Evolutionary conservation across 1,284 basidiomycete species (phyloP).

Genomic region (Xanthoconium separans): DNA sequence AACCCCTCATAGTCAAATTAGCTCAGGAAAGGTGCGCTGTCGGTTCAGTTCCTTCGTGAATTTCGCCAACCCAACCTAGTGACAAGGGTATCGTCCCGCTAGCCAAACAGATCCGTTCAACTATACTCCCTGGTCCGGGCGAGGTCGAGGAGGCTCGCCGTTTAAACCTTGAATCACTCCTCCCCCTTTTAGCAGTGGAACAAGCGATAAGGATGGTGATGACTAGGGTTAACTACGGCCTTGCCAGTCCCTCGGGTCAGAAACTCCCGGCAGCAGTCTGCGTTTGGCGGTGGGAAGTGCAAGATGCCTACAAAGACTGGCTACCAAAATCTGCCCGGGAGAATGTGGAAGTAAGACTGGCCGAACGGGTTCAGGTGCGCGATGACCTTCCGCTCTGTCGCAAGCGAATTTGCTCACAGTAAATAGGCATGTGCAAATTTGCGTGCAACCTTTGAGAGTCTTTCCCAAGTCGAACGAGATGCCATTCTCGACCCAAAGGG

Average conservation of each 20-base stretch:
- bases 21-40: slow-evolving; percentile 71
- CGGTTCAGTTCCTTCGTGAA: background rate
- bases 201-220: slow-evolving; percentile 59
- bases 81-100: slow-evolving; percentile 65
- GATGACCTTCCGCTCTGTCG: background rate
- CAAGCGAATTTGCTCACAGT: slow-evolving; percentile 1
- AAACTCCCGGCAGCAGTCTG: slow-evolving; percentile 60
- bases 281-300: slow-evolving; percentile 90
- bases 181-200: slow-evolving; percentile 57
- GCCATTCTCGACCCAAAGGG: slow-evolving; percentile 54
- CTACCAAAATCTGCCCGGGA: slow-evolving; percentile 70
- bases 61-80: slow-evolving; percentile 38
- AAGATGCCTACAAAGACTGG: slow-evolving; percentile 55
- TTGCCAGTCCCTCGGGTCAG: slow-evolving; percentile 49
- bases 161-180: slow-evolving; percentile 24
- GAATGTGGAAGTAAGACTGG: slow-evolving; percentile 59
- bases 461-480: slow-evolving; percentile 56
- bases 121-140: slow-evolving; percentile 56
- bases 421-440: slow-evolving; percentile 62
- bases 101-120: slow-evolving; percentile 62
- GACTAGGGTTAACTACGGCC: slow-evolving; percentile 71
- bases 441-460: slow-evolving; percentile 48
- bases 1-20: slow-evolving; percentile 75
- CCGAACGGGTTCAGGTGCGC: slow-evolving; percentile 67
- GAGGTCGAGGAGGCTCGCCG: slow-evolving; percentile 48